Conservation (phyloP, 2,329 filamentous ascomycete genomes). For the Paraphaeosphaeria sporulosa region DNA sequence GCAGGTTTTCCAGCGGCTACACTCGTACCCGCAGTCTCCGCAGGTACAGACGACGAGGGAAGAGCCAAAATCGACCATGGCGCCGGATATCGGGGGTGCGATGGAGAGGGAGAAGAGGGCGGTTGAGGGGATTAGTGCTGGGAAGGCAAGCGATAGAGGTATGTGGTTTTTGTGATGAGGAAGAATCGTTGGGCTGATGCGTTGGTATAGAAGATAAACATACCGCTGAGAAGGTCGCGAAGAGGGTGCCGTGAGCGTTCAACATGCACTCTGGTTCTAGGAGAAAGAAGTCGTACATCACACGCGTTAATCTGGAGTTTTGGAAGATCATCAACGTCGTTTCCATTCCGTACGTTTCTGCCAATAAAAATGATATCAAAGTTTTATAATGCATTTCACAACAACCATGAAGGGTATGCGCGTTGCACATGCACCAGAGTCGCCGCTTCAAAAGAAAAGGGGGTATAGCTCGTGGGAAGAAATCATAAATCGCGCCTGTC, state of each 20-base stretch:
- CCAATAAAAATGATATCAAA: too few relatives aligned
- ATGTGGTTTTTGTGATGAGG: background rate
- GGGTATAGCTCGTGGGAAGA: constrained; percentile 1
- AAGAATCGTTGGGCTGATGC: background rate
- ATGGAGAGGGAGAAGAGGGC: background rate
- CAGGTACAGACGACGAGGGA: background rate
- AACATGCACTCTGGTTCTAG: too few relatives aligned
- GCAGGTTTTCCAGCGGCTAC: constrained; percentile 1
- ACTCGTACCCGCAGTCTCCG: background rate
- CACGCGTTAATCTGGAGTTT: too few relatives aligned
- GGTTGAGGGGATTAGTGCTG: background rate
- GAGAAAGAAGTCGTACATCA: too few relatives aligned
- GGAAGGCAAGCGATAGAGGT: background rate
- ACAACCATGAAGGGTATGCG: background rate
- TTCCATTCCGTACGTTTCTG: background rate
- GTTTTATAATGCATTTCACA: too few relatives aligned
- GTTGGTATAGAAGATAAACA: background rate
- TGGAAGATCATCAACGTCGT: too few relatives aligned
- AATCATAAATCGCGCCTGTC: constrained; percentile 2
- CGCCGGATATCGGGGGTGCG: background rate
- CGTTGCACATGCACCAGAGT: background rate
- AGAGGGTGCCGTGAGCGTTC: background rate
- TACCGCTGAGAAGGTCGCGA: background rate
- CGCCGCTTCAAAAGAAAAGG: background rate
- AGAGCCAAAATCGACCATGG: background rate